Percentiles rank a stretch among this genome's conserved stretches.
Conservation (phyloP, 129 eudicot genomes). For the carrot (Daucus carota) region DH1_v3.0 NC_030382.2:43354001-43354500, state of each 20-base stretch:
- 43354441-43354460: conserved; percentile 56
- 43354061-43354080: conserved; percentile 34
- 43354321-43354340: conserved; percentile 61
- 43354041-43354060: conserved; percentile 30
- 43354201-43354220: conserved; percentile 39
- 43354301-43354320: conserved; percentile 37
- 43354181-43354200: conserved; percentile 35
- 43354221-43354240: conserved; percentile 53
- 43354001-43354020: background rate
- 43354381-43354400: conserved; percentile 62
- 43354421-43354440: conserved; percentile 34
- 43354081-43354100: conserved; percentile 29
- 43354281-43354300: conserved; percentile 43
- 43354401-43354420: conserved; percentile 48
- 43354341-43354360: conserved; percentile 96
- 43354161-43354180: conserved; percentile 65
- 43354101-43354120: conserved; percentile 39
- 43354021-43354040: conserved; percentile 23
- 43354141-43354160: conserved; percentile 73
- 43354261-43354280: conserved; percentile 20
- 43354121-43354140: conserved; percentile 61
- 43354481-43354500: background rate
- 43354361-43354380: conserved; percentile 87
- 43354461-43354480: conserved; percentile 7
- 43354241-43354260: conserved; percentile 65